phyloP scores from a whole-genome alignment of 169 alveolate genomes.

The Babesia caballi region DNA sequence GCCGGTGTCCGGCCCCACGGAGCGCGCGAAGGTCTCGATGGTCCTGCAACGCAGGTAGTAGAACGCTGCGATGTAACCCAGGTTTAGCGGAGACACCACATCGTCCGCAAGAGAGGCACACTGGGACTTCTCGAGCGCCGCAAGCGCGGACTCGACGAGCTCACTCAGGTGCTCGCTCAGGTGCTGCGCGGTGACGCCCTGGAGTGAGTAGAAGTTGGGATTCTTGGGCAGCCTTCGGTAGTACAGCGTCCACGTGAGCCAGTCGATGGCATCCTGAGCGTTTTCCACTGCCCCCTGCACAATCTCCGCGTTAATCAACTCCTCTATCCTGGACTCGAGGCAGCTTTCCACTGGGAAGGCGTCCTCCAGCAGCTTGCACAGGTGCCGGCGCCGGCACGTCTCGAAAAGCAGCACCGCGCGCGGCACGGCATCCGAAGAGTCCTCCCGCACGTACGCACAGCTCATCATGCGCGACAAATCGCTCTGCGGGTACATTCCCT shows the following conservation, averaged over 20 bases:
- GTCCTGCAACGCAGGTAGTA: conserved; percentile 73
- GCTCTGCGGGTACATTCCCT: conserved; percentile 92
- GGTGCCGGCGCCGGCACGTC: conserved; percentile 84
- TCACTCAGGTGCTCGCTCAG: conserved; percentile 94
- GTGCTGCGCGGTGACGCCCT: conserved; percentile 90
- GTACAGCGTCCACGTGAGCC: conserved; percentile 99
- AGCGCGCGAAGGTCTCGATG: conserved; percentile 66
- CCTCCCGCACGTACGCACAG: conserved; percentile 75
- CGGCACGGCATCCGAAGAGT: conserved; percentile 35
- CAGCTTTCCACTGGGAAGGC: conserved; percentile 97
- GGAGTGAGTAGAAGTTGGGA: conserved; percentile 97
- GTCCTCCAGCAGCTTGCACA: conserved; percentile 94
- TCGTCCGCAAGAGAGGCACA: conserved; percentile 83
- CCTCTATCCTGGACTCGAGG: conserved; percentile 91
- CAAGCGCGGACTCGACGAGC: conserved; percentile 84
- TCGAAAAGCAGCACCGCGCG: conserved; percentile 84
- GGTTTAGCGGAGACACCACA: conserved; percentile 69
- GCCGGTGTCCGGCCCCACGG: conserved; percentile 37
- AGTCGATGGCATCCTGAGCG: conserved; percentile 97
- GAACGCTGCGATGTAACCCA: conserved; percentile 82
- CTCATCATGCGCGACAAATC: conserved; percentile 93
- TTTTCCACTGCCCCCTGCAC: conserved; percentile 92
- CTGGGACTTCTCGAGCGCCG: conserved; percentile 83
- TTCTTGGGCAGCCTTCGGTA: conserved; percentile 96
- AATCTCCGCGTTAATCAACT: conserved; percentile 95